phyloP scores from a whole-genome alignment of 495 filamentous ascomycete species.

The Hypoxylon fuscum region DNA sequence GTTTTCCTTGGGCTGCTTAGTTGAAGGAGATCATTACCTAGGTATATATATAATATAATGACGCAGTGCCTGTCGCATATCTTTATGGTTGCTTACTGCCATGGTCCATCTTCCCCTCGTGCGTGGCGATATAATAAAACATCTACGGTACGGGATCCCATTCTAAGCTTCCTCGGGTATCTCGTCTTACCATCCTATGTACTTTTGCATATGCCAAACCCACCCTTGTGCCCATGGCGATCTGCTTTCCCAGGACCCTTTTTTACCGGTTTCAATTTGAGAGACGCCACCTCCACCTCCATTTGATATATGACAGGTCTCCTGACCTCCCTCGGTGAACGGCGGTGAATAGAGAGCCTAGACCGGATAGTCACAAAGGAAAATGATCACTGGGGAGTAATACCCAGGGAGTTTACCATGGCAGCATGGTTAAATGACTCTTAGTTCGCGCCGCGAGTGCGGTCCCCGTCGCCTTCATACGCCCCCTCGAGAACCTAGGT shows the following conservation, averaged over 20 bases:
- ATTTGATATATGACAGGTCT: constrained; percentile 39
- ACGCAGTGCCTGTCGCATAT: neutral
- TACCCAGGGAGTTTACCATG: no score
- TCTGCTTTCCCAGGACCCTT: constrained; percentile 5
- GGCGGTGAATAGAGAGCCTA: neutral
- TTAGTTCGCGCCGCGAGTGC: no score
- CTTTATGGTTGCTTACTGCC: neutral
- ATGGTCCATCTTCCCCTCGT: constrained; percentile 2
- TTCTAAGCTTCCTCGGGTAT: constrained; percentile 21
- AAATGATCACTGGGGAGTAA: no score
- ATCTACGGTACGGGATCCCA: constrained; percentile 9
- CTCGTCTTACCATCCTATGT: constrained; percentile 16
- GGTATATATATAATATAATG: constrained; percentile 4
- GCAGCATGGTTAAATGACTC: no score
- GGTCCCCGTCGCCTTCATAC: constrained; percentile 10
- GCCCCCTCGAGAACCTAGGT: constrained; percentile 17
- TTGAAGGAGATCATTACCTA: neutral
- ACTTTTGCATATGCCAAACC: constrained; percentile 24
- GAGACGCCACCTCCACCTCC: constrained; percentile 3
- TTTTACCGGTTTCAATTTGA: constrained; percentile 32
- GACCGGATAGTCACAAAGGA: constrained; percentile 3
- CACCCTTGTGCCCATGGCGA: neutral
- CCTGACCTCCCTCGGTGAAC: constrained; percentile 17
- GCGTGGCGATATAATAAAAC: constrained; percentile 12
- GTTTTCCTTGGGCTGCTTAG: neutral